phyloP scores from a whole-genome alignment of 768 basidiomycete species.

The Tulasnella calospora region DNA sequence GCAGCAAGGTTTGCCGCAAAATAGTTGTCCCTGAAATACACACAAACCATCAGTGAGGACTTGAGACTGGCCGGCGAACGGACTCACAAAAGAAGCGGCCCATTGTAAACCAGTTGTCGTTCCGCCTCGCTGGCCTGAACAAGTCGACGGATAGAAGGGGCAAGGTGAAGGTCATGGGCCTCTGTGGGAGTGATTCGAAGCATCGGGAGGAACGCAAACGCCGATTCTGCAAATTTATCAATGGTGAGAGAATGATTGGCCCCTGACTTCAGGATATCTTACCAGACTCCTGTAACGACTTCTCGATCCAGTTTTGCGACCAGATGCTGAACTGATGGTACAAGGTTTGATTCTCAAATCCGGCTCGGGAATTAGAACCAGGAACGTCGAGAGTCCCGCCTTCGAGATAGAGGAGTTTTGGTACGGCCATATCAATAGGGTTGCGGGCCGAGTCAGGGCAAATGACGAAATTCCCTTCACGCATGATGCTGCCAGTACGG shows the following conservation, averaged over 20 bases:
- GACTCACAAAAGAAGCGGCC: slow-evolving; percentile 28
- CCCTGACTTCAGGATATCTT: slow-evolving; percentile 29
- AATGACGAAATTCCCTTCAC: slow-evolving; percentile 81
- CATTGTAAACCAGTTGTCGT: slow-evolving; percentile 39
- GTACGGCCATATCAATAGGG: slow-evolving; percentile 74
- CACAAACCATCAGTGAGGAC: slow-evolving; percentile 34
- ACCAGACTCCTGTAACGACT: slow-evolving; percentile 65
- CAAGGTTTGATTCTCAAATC: slow-evolving; percentile 52
- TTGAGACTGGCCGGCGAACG: not conserved
- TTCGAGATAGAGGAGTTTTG: slow-evolving; percentile 69
- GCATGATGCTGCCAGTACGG: slow-evolving; percentile 69
- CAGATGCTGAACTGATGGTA: slow-evolving; percentile 82
- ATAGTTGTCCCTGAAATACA: slow-evolving; percentile 47
- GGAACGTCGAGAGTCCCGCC: slow-evolving; percentile 69
- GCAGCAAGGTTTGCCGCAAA: slow-evolving; percentile 44
- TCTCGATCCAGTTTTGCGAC: slow-evolving; percentile 74
- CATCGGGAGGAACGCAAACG: slow-evolving; percentile 78
- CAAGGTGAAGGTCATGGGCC: slow-evolving; percentile 54
- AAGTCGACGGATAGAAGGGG: slow-evolving; percentile 56
- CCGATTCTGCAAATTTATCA: slow-evolving; percentile 38
- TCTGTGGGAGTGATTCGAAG: slow-evolving; percentile 60
- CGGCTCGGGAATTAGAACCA: slow-evolving; percentile 47
- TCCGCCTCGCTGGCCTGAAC: slow-evolving; percentile 50
- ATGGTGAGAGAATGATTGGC: not conserved
- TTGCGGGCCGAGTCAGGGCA: slow-evolving; percentile 83